phyloP scores from a whole-genome alignment of 805 yeast species.

The Zygotorulaspora chibaensis region DNA sequence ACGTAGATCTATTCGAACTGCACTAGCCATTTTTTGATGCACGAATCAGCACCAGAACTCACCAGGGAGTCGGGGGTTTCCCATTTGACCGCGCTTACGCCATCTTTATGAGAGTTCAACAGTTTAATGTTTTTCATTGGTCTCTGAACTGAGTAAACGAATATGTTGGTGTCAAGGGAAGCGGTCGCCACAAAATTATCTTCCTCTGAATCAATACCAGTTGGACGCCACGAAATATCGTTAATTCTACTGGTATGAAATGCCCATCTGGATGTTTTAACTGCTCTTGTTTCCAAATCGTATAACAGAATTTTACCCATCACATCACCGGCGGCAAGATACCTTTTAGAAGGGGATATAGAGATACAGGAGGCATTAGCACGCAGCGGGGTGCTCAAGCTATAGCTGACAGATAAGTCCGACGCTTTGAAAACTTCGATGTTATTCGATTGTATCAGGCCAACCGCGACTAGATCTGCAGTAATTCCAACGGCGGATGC shows the following conservation, averaged over 20 bases:
- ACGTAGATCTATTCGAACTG: slow-evolving; percentile 4
- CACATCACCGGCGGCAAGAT: slow-evolving; percentile 79
- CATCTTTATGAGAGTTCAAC: slow-evolving; percentile 83
- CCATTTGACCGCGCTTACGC: slow-evolving; percentile 78
- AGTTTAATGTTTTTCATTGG: slow-evolving; percentile 74
- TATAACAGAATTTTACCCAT: slow-evolving; percentile 83
- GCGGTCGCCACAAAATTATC: slow-evolving; percentile 67
- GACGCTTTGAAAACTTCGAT: slow-evolving; percentile 40
- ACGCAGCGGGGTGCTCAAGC: slow-evolving; percentile 44
- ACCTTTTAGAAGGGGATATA: slow-evolving; percentile 65
- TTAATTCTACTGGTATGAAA: slow-evolving; percentile 84
- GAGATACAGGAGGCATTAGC: slow-evolving; percentile 59
- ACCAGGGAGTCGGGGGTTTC: slow-evolving; percentile 44
- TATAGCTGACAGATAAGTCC: slow-evolving; percentile 32
- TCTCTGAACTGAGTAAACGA: slow-evolving; percentile 70
- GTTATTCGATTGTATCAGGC: slow-evolving; percentile 40
- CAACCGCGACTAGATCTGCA: slow-evolving; percentile 44
- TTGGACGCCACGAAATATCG: slow-evolving; percentile 65
- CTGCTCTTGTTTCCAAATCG: slow-evolving; percentile 46
- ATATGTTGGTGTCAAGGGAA: slow-evolving; percentile 77
- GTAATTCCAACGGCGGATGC: slow-evolving; percentile 48
- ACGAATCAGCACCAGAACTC: slow-evolving; percentile 78
- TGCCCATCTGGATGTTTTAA: slow-evolving; percentile 88
- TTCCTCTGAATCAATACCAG: slow-evolving; percentile 22
- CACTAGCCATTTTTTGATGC: slow-evolving; percentile 66